Conservation (phyloP, 1,284 basidiomycete genomes). For the Athelia sp. region DNA sequence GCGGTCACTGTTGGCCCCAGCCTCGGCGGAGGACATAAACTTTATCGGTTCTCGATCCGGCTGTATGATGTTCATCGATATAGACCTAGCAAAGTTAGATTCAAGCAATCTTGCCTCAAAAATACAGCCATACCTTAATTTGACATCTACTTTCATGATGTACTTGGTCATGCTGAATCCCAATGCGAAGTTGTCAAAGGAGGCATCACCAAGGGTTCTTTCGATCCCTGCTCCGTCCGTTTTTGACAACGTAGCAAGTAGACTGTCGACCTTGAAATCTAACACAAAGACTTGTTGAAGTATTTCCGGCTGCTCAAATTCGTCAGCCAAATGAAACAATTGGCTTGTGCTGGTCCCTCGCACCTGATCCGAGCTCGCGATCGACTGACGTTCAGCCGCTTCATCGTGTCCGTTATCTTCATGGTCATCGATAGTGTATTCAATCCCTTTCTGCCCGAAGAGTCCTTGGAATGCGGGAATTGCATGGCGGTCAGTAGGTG, state of each 20-base stretch:
- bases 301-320: slow-evolving; percentile 45
- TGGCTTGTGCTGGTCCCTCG: background rate
- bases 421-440: slow-evolving; percentile 73
- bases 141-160: slow-evolving; percentile 87
- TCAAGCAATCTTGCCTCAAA: slow-evolving; percentile 5
- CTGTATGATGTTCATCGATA: slow-evolving; percentile 71
- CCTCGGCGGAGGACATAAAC: slow-evolving; percentile 72
- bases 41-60: slow-evolving; percentile 52
- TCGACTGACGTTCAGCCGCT: slow-evolving; percentile 19
- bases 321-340: slow-evolving; percentile 3
- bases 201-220: slow-evolving; percentile 73
- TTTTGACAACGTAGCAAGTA: slow-evolving; percentile 84
- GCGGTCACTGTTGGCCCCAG: slow-evolving; percentile 42
- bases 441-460: slow-evolving; percentile 43
- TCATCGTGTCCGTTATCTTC: slow-evolving; percentile 41
- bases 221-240: slow-evolving; percentile 59
- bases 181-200: slow-evolving; percentile 79
- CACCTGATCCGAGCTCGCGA: slow-evolving; percentile 37
- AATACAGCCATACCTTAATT: slow-evolving; percentile 56
- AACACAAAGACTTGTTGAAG: slow-evolving; percentile 89
- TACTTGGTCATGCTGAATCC: slow-evolving; percentile 74
- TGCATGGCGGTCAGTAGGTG: background rate
- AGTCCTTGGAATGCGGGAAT: slow-evolving; percentile 24
- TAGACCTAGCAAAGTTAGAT: slow-evolving; percentile 38
- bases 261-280: slow-evolving; percentile 82